Percentiles rank a stretch among this genome's conserved stretches.
Conservation (phyloP, 2,329 filamentous ascomycete species). For the Madurella mycetomatis region DNA sequence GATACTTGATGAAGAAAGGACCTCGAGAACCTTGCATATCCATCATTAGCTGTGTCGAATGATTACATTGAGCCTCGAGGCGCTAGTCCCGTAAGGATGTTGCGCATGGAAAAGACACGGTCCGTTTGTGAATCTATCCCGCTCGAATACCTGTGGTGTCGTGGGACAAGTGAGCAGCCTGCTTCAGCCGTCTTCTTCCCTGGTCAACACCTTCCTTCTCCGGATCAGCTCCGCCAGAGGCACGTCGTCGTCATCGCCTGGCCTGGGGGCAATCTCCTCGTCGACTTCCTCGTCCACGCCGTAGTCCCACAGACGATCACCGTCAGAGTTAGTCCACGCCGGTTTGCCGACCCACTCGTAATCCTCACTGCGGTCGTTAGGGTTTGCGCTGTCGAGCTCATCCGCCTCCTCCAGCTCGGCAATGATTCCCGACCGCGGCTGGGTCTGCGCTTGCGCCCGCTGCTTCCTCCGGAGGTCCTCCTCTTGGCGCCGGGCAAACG, state of each 20-base stretch:
- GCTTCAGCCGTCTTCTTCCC: constrained; percentile 20
- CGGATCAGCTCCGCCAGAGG: constrained; percentile 65
- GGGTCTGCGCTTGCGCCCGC: constrained; percentile 28
- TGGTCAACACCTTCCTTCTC: constrained; percentile 36
- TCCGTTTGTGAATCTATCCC: background rate
- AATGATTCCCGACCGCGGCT: constrained; percentile 37
- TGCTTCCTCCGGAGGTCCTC: constrained; percentile 36
- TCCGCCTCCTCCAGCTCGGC: constrained; percentile 51
- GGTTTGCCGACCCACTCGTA: constrained; percentile 45
- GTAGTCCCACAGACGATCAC: constrained; percentile 69
- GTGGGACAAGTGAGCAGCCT: background rate
- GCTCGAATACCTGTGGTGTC: background rate
- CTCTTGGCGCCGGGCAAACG: constrained; percentile 48
- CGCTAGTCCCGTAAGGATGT: too few relatives aligned
- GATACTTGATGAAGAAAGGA: too few relatives aligned
- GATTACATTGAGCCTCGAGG: too few relatives aligned
- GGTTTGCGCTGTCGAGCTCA: constrained; percentile 27
- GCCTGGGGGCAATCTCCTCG: constrained; percentile 21
- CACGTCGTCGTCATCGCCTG: constrained; percentile 52
- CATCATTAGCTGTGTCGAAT: too few relatives aligned
- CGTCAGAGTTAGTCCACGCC: constrained; percentile 70
- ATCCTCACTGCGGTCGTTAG: constrained; percentile 23
- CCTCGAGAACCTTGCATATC: too few relatives aligned
- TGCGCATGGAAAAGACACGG: too few relatives aligned
- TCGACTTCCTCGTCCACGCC: constrained; percentile 75